Evolutionary conservation across 2,329 filamentous ascomycete genomes (phyloP).

Genomic region (Hymenoscyphus fraxineus): DNA sequence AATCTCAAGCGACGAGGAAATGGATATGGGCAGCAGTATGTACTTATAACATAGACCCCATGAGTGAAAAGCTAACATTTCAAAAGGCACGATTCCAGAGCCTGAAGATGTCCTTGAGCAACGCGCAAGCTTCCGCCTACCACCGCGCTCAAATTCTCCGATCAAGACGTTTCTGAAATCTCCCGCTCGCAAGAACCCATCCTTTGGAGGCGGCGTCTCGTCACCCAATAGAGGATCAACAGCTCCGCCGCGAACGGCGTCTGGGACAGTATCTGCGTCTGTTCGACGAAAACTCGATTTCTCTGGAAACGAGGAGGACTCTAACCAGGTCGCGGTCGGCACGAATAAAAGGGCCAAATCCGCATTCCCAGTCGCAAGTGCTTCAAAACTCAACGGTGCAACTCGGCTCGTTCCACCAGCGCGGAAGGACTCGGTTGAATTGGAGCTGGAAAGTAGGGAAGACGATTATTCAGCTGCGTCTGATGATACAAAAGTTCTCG

Average conservation of each 20-base stretch:
- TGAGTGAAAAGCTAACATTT: constrained; percentile 11
- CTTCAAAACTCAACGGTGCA: constrained; percentile 23
- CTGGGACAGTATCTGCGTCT: constrained; percentile 17
- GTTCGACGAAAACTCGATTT: constrained; percentile 35
- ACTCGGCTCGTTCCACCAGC: constrained; percentile 18
- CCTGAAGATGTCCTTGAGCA: constrained; percentile 41
- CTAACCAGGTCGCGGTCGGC: constrained; percentile 9
- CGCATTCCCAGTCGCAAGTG: constrained; percentile 14
- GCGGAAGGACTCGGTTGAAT: constrained; percentile 7
- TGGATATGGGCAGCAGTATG: constrained; percentile 62
- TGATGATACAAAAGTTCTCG: constrained; percentile 49
- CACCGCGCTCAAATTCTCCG: constrained; percentile 34
- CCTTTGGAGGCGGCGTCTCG: constrained; percentile 28
- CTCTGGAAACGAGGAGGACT: constrained; percentile 25
- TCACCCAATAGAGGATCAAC: constrained; percentile 31
- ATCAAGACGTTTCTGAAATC: constrained; percentile 35
- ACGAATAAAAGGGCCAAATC: constrained; percentile 23
- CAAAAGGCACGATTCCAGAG: constrained; percentile 47
- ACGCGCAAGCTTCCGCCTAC: constrained; percentile 28
- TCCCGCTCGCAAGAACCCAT: constrained; percentile 35
- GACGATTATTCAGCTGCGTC: constrained; percentile 33
- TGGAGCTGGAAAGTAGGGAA: constrained; percentile 27
- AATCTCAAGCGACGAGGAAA: constrained; percentile 51
- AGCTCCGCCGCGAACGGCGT: constrained; percentile 26
- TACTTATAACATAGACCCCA: constrained; percentile 7